These are phyloP conservation scores for Gryganskiella cystojenkinii DNA, from an alignment of 192 early-diverging fungal genomes.

Conservation along the genomic window DNA sequence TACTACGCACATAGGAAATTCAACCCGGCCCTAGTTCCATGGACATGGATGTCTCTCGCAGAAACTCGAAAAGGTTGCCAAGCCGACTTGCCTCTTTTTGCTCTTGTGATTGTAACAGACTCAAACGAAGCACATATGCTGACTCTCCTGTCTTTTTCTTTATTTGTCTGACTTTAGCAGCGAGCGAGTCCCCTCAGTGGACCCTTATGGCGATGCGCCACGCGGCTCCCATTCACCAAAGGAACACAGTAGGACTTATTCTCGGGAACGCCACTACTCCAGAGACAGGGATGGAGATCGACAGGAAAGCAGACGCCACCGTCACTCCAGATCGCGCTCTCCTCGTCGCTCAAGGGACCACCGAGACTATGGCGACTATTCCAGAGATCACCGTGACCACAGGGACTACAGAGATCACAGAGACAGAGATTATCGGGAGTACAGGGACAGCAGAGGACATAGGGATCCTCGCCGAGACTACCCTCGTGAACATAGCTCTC, in stretches of 20 bases:
- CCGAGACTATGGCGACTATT: slow-evolving; percentile 14
- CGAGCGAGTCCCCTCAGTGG: slow-evolving; percentile 22
- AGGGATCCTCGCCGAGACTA: slow-evolving; percentile 38
- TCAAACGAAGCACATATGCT: no score
- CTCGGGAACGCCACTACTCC: slow-evolving; percentile 50
- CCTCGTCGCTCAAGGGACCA: slow-evolving; percentile 48
- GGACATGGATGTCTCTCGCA: slow-evolving; percentile 25
- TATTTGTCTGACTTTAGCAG: neutral
- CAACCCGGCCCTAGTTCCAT: slow-evolving; percentile 12
- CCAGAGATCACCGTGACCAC: slow-evolving; percentile 37
- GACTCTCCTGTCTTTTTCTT: neutral
- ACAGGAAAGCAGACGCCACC: slow-evolving; percentile 43
- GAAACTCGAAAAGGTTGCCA: slow-evolving; percentile 37
- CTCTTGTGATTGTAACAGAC: neutral
- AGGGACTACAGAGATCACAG: slow-evolving; percentile 49
- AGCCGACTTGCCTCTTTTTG: neutral
- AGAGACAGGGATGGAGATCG: slow-evolving; percentile 52
- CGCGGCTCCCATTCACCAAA: slow-evolving; percentile 55
- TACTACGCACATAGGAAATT: slow-evolving; percentile 36
- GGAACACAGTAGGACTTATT: slow-evolving; percentile 50
- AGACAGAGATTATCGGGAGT: slow-evolving; percentile 56
- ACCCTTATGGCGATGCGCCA: slow-evolving; percentile 16
- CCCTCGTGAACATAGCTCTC: slow-evolving; percentile 35
- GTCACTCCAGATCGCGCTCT: slow-evolving; percentile 59
- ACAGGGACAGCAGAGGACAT: slow-evolving; percentile 39